Evolutionary conservation across 1,139 yeast genomes (phyloP).

Genomic region (Arxiozyma bovina): DNA sequence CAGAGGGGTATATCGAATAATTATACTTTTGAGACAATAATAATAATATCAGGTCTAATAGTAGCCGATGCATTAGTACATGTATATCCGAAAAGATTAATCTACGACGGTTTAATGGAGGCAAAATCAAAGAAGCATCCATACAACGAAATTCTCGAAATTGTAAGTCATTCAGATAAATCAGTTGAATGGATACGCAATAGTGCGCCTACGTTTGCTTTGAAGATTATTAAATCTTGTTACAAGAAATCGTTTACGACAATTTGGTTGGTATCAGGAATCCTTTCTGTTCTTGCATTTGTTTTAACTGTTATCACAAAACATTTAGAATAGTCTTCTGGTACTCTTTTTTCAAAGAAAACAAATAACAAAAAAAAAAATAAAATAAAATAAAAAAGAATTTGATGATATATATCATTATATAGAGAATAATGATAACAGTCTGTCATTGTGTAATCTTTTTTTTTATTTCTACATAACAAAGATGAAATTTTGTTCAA

Average conservation of each 20-base stretch:
- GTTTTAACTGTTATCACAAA: background rate
- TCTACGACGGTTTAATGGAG: background rate
- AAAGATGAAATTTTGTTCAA: no score
- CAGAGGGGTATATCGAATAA: background rate
- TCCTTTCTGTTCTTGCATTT: background rate
- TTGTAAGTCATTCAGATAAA: background rate
- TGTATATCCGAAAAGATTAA: background rate
- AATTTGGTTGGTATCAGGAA: background rate
- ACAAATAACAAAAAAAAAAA: background rate
- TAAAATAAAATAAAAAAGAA: no score
- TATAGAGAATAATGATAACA: no score
- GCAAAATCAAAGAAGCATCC: constrained; percentile 1
- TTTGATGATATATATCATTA: no score
- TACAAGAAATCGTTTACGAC: background rate
- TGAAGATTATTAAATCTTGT: background rate
- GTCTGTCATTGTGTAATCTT: no score
- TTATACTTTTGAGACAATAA: background rate
- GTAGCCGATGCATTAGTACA: background rate
- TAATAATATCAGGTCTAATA: background rate
- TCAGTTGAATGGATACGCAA: constrained; percentile 1
- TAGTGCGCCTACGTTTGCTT: constrained; percentile 1
- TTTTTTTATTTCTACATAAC: no score
- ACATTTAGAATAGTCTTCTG: background rate
- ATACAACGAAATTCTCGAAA: constrained; percentile 1
- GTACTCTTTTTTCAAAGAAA: no score